These are phyloP conservation scores for Gastrolobium villosum DNA, from an alignment of 306 rosid species.

Conservation along the genomic window DNA sequence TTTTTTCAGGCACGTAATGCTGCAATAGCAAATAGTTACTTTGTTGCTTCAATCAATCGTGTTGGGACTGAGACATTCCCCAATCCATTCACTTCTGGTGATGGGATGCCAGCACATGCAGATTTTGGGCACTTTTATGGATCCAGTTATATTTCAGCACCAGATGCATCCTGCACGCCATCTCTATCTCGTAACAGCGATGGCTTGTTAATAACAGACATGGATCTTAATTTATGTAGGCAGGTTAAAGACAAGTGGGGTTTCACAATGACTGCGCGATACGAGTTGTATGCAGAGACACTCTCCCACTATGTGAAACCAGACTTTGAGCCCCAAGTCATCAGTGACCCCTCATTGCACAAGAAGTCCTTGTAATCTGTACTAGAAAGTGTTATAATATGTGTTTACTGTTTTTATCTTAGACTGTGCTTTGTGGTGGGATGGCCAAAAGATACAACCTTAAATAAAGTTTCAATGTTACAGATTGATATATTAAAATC, in stretches of 20 bases:
- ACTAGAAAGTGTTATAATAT: slow-evolving; percentile 16
- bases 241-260: slow-evolving; percentile 93
- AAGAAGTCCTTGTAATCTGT: slow-evolving; percentile 54
- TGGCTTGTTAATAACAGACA: slow-evolving; percentile 79
- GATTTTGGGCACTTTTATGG: slow-evolving; percentile 96
- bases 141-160: slow-evolving; percentile 85
- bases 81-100: slow-evolving; percentile 87
- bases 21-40: slow-evolving; percentile 88
- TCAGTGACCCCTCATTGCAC: slow-evolving; percentile 75
- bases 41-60: slow-evolving; percentile 85
- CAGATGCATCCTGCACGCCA: slow-evolving; percentile 93
- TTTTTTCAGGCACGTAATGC: slow-evolving; percentile 87
- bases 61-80: slow-evolving; percentile 91
- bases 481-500: slow-evolving; percentile 14
- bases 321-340: slow-evolving; percentile 86
- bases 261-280: slow-evolving; percentile 89
- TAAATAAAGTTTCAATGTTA: slow-evolving; percentile 14
- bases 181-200: slow-evolving; percentile 78
- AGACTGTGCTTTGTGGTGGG: slow-evolving; percentile 25
- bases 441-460: slow-evolving; percentile 5
- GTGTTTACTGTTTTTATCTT: slow-evolving; percentile 27
- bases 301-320: slow-evolving; percentile 71
- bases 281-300: slow-evolving; percentile 72
- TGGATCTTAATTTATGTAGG: slow-evolving; percentile 94
- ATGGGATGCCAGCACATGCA: slow-evolving; percentile 81